These are phyloP conservation scores for Xylaria longipes DNA, from an alignment of 495 filamentous ascomycete genomes.

Conservation along the genomic window DNA sequence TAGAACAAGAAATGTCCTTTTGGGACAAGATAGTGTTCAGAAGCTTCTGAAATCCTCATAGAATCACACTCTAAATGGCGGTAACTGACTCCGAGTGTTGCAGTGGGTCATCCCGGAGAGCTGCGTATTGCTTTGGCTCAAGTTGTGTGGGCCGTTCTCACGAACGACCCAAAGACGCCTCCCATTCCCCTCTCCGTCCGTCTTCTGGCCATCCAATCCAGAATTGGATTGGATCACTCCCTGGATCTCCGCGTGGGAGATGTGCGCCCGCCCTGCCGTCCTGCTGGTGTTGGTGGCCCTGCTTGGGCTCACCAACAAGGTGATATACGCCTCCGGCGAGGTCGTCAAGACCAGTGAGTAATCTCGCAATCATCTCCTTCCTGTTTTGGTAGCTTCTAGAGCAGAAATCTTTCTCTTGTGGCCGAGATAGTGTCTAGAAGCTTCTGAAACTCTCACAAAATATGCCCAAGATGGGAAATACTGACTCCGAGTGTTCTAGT, in stretches of 20 bases:
- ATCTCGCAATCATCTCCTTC: no score
- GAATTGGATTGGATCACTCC: constrained; percentile 12
- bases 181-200: not conserved
- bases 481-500: no score
- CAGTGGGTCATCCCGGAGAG: constrained; percentile 2
- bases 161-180: not conserved
- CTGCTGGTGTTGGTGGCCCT: not conserved
- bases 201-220: not conserved
- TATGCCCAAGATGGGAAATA: no score
- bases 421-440: no score
- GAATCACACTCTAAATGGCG: not conserved
- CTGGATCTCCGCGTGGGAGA: not conserved
- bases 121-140: not conserved
- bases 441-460: no score
- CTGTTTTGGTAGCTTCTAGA: no score
- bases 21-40: no score
- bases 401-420: no score
- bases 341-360: not conserved
- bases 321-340: not conserved
- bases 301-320: not conserved
- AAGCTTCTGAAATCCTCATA: no score
- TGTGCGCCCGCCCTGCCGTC: not conserved
- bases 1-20: no score
- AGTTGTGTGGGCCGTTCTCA: not conserved
- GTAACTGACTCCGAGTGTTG: not conserved